A percentile compares a stretch with the other conserved stretches of the same genome.
These are phyloP conservation scores for Exophiala xenobiotica DNA, from an alignment of 2,329 filamentous ascomycete species.

Conservation along the genomic window DNA sequence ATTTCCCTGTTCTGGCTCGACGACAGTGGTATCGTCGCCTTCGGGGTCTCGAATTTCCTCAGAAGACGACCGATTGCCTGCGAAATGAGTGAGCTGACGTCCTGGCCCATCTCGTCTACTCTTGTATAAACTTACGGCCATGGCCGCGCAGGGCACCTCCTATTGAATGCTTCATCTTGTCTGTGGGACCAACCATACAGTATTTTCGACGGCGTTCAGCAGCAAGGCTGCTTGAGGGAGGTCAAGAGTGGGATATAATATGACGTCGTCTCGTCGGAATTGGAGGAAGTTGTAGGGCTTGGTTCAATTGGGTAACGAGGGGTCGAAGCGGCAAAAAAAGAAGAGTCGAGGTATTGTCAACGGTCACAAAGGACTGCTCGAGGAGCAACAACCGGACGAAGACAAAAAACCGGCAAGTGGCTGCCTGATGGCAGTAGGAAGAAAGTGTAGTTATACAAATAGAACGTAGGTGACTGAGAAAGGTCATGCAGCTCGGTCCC, in stretches of 20 bases:
- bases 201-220: conserved; percentile 2
- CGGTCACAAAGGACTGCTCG: too few species aligned
- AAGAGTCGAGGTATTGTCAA: not conserved
- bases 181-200: not conserved
- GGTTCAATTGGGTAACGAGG: not conserved
- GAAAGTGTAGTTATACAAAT: not conserved
- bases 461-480: too few species aligned
- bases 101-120: not conserved
- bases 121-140: conserved; percentile 23
- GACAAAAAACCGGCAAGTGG: too few species aligned
- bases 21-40: conserved; percentile 74
- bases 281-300: conserved; percentile 1
- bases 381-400: too few species aligned
- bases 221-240: not conserved
- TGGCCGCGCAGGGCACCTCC: conserved; percentile 29
- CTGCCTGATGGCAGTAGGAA: not conserved
- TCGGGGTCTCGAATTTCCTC: conserved; percentile 52
- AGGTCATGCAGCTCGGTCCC: too few species aligned
- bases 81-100: conserved; percentile 5
- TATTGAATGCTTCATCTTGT: conserved; percentile 30
- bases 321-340: not conserved
- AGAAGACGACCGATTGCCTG: conserved; percentile 55
- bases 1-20: conserved; percentile 92
- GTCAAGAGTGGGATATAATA: conserved; percentile 4
- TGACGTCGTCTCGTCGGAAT: conserved; percentile 13